phyloP scores from a whole-genome alignment of 306 rosid species.

The Cicer cuneatum region DNA sequence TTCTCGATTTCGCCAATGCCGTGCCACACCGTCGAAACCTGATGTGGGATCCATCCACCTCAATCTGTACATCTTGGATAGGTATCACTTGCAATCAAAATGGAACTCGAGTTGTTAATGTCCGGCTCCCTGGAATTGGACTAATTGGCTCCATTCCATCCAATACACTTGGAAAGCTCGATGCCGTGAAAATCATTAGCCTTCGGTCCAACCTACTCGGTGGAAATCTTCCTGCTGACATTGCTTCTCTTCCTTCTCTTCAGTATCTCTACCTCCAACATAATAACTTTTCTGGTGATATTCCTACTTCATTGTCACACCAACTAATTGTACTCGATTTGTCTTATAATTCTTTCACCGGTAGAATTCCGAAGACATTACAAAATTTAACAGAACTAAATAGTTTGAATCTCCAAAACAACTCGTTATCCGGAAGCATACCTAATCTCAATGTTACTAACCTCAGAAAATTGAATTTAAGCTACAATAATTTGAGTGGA shows the following conservation, averaged over 20 bases:
- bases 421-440: conserved; percentile 74
- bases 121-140: conserved; percentile 88
- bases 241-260: conserved; percentile 83
- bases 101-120: conserved; percentile 56
- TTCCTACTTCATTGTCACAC: conserved; percentile 71
- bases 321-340: conserved; percentile 74
- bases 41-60: conserved; percentile 57
- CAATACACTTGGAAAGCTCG: conserved; percentile 79
- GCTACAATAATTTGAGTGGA: conserved; percentile 87
- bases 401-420: conserved; percentile 80
- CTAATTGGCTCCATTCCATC: conserved; percentile 75
- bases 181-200: conserved; percentile 71
- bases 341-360: conserved; percentile 78
- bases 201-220: conserved; percentile 82
- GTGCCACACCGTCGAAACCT: conserved; percentile 74
- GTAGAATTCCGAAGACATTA: conserved; percentile 64
- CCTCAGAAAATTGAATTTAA: conserved; percentile 72
- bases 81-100: conserved; percentile 63
- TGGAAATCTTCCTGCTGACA: conserved; percentile 73
- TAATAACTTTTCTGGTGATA: conserved; percentile 82
- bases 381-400: conserved; percentile 70
- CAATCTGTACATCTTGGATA: conserved; percentile 70
- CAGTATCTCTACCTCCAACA: conserved; percentile 74
- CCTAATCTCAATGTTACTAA: conserved; percentile 67
- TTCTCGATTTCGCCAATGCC: conserved; percentile 66